Evolutionary conservation across 2,329 filamentous ascomycete genomes (phyloP).

Genomic region (Colletotrichum sp.): DNA sequence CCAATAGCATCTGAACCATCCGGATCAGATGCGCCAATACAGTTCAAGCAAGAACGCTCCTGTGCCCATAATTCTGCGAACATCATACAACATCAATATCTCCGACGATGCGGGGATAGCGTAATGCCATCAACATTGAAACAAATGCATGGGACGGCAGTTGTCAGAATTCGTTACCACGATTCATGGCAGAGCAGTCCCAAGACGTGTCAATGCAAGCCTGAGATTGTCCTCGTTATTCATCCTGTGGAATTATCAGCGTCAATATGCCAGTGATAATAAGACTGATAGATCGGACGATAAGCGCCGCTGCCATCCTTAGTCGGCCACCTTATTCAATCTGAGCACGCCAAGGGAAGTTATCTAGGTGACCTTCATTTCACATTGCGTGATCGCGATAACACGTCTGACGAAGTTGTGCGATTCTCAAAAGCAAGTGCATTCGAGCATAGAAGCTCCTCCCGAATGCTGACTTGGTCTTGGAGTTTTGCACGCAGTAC

Average conservation of each 20-base stretch:
- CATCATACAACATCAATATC: background rate
- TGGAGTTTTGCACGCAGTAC: too few species aligned
- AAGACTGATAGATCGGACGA: background rate
- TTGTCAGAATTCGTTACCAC: background rate
- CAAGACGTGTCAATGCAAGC: background rate
- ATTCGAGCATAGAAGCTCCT: background rate
- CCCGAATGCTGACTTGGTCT: background rate
- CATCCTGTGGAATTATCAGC: too few species aligned
- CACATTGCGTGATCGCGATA: background rate
- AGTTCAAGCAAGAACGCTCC: background rate
- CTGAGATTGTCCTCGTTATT: background rate
- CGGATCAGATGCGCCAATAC: background rate
- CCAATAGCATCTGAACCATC: background rate
- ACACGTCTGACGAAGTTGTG: background rate
- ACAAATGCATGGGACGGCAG: background rate
- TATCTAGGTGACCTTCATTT: background rate
- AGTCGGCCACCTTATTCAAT: fast-evolving
- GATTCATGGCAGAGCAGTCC: background rate
- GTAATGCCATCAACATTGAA: background rate
- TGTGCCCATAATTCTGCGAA: background rate
- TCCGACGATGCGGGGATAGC: background rate
- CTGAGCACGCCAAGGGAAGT: background rate
- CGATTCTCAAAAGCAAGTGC: background rate
- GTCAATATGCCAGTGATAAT: background rate
- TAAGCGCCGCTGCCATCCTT: background rate